Evolutionary conservation across 2,329 filamentous ascomycete genomes (phyloP).

Genomic region (Penicillium occitanis): DNA sequence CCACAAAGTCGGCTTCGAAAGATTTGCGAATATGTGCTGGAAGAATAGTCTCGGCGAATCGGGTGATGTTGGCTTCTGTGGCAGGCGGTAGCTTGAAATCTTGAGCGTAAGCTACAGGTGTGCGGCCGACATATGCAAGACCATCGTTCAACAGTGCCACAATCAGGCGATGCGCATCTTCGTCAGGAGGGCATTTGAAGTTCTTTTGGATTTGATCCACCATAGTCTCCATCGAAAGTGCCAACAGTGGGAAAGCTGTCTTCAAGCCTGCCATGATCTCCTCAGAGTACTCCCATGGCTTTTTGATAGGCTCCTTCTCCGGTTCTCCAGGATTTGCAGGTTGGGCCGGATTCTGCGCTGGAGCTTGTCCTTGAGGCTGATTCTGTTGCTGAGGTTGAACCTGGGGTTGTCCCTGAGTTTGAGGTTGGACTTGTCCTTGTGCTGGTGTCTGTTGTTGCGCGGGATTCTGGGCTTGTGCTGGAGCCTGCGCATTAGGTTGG

Average conservation of each 20-base stretch:
- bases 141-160: conserved; percentile 97
- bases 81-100: conserved; percentile 86
- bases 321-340: conserved; percentile 29
- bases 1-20: conserved; percentile 96
- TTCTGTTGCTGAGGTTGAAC: conserved; percentile 26
- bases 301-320: conserved; percentile 59
- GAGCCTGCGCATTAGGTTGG: conserved; percentile 26
- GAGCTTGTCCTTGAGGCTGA: conserved; percentile 29
- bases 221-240: conserved; percentile 99
- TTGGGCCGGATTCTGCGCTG: conserved; percentile 29
- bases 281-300: conserved; percentile 94
- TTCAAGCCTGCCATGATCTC: conserved; percentile 95
- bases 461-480: conserved; percentile 28
- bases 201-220: conserved; percentile 98
- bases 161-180: conserved; percentile 95
- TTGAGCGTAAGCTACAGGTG: conserved; percentile 80
- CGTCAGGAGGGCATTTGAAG: conserved; percentile 97
- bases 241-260: conserved; percentile 92
- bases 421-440: conserved; percentile 24
- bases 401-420: conserved; percentile 22
- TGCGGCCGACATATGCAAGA: conserved; percentile 84
- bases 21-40: conserved; percentile 92
- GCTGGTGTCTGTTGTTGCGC: conserved; percentile 25
- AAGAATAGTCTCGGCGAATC: conserved; percentile 94
- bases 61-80: conserved; percentile 93